phyloP scores from a whole-genome alignment of 176 grass and related monocot species.

The Carex pumila region DNA sequence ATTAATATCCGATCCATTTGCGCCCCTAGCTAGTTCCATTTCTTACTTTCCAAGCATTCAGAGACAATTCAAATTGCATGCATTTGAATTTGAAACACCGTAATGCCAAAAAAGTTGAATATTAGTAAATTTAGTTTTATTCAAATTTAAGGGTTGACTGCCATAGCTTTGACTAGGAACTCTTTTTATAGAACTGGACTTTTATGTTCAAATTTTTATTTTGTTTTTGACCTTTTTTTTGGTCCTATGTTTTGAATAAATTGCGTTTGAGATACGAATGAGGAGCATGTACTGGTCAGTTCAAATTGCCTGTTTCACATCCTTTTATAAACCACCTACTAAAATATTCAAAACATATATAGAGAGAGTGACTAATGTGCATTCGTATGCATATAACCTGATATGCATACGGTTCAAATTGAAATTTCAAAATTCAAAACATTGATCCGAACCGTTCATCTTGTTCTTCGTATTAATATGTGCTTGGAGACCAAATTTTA shows the following conservation, averaged over 20 bases:
- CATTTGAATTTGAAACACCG: not conserved
- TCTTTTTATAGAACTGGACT: not conserved
- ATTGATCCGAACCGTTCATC: too few species aligned
- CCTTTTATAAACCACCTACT: not conserved
- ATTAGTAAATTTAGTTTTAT: not conserved
- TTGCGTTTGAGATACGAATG: not conserved
- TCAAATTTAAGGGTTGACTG: not conserved
- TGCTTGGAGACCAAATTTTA: too few species aligned
- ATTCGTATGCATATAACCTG: too few species aligned
- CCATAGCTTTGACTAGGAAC: not conserved
- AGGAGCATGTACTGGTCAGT: not conserved
- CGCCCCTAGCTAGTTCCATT: too few species aligned
- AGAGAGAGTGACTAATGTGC: not conserved
- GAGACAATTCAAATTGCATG: not conserved
- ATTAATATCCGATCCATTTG: too few species aligned
- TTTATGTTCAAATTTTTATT: not conserved
- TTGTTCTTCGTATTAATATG: too few species aligned
- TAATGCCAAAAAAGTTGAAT: not conserved
- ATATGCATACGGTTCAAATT: too few species aligned
- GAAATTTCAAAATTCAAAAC: too few species aligned
- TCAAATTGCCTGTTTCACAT: not conserved
- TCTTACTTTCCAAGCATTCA: too few species aligned
- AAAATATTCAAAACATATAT: not conserved
- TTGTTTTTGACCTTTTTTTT: not conserved
- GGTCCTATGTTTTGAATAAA: not conserved